These are phyloP conservation scores for Ilyonectria robusta DNA, from an alignment of 2,329 filamentous ascomycete species.

Conservation along the genomic window DNA sequence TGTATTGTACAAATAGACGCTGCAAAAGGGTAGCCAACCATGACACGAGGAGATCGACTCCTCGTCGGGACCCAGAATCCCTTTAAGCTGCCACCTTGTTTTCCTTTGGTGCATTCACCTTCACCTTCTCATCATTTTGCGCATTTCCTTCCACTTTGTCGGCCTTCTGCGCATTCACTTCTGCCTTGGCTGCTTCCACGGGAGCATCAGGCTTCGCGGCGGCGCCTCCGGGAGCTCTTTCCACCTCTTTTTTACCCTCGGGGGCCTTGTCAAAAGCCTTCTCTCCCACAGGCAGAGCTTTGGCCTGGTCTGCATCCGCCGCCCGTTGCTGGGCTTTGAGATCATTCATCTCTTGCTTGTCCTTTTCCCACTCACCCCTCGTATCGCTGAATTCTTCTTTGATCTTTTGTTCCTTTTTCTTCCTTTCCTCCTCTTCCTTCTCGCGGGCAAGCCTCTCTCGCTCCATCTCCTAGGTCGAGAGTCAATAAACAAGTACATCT, in stretches of 20 bases:
- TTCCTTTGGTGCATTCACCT: constrained; percentile 17
- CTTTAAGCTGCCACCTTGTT: constrained; percentile 35
- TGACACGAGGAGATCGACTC: not conserved
- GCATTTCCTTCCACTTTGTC: constrained; percentile 5
- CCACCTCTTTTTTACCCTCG: constrained; percentile 6
- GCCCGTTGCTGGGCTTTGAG: constrained; percentile 57
- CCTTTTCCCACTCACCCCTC: constrained; percentile 88
- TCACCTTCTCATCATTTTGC: constrained; percentile 18
- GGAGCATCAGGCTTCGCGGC: constrained; percentile 26
- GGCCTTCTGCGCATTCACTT: constrained; percentile 15
- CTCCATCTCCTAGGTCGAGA: constrained; percentile 83
- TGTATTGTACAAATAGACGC: constrained; percentile 40
- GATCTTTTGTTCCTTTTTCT: constrained; percentile 80
- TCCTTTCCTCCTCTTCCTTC: constrained; percentile 76
- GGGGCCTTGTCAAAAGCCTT: not conserved
- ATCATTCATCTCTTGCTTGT: constrained; percentile 84
- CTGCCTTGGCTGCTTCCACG: constrained; percentile 21
- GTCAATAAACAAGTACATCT: constrained; percentile 23
- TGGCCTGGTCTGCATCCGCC: constrained; percentile 30
- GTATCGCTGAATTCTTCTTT: constrained; percentile 85
- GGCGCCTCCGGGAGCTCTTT: constrained; percentile 12
- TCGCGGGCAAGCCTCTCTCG: constrained; percentile 85
- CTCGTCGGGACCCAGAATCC: not conserved
- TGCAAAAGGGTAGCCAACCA: constrained; percentile 13
- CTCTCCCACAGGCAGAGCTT: constrained; percentile 60